Evolutionary conservation across 2,329 filamentous ascomycete species (phyloP).

Genomic region (Plectosphaerella plurivora): DNA sequence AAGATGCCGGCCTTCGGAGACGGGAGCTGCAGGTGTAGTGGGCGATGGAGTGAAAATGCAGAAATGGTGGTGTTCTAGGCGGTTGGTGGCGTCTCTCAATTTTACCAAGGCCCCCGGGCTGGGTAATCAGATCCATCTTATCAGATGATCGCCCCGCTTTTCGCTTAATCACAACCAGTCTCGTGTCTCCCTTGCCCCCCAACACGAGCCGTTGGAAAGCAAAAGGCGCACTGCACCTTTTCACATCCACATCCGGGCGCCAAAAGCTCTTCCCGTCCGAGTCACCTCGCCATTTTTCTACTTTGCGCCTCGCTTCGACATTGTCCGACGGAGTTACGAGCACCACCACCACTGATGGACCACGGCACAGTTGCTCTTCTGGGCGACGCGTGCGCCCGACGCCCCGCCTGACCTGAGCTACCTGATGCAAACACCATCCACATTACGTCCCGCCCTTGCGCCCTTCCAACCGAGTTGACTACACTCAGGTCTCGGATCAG

Average conservation of each 20-base stretch:
- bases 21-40: neutral
- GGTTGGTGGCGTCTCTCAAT: neutral
- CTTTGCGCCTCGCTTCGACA: neutral
- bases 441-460: too few relatives aligned
- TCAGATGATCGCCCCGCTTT: neutral
- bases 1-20: neutral
- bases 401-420: too few relatives aligned
- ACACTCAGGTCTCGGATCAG: too few relatives aligned
- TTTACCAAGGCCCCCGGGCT: neutral
- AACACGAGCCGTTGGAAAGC: too few relatives aligned
- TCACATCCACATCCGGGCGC: neutral
- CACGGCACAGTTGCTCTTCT: too few relatives aligned
- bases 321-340: too few relatives aligned
- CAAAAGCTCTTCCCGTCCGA: neutral
- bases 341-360: too few relatives aligned
- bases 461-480: too few relatives aligned
- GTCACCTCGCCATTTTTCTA: neutral
- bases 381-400: too few relatives aligned
- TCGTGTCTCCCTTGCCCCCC: too few relatives aligned
- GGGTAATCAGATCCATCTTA: neutral
- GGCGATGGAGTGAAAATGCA: neutral
- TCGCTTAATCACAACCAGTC: neutral
- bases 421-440: too few relatives aligned
- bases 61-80: neutral
- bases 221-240: neutral